Base-by-base conservation (phyloP, 2,329 filamentous ascomycete genomes). In the Bipolaris victoriae region DNA sequence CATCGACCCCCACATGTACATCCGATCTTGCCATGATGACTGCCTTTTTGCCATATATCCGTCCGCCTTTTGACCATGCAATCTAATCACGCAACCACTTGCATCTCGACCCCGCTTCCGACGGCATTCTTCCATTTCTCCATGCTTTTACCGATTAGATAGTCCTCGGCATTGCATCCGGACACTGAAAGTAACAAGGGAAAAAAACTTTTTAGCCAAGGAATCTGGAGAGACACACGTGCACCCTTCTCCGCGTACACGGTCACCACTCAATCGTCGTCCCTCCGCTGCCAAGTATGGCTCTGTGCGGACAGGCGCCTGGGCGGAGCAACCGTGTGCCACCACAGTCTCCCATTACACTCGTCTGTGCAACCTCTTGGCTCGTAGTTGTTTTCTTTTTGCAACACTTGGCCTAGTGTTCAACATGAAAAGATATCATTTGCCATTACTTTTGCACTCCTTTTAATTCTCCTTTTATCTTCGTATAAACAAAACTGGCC, bases 301-400 rank as follows among this genome's bases (percentile, higher is more conserved):
- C 47, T 55, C 47, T 51, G 53, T 51, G 53, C 46, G 33, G 41
- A 51, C 33, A 45, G 40, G 24, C 41, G 40, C 24, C 47, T 55
- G 31, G 52, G 52, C 47, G 52, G 52, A 55, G 47, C n/a, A 37
- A 18, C 53, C 47, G 35, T 55, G 53, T 55, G 43, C 46, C 20
- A 55, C 48, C 37, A 37, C 46, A 37, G 10, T 16, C 10, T 16
- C 52, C 43, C 41, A 29, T 26, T 31, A 29, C 9, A 29, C 26
- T 41, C 11, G 47, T 50, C 39, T 51, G 53, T 40, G 47, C 45
- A 49, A 41, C n/a, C 2, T 44, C 52, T 55, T 55, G 52, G 47
- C 47, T 33, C 39, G 18, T 44, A 18, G 15, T 24, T 41, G 7
- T 24, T 41, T 15, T n/a, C 11, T 16, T 11, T 40, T 41, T 29